Conservation (phyloP, 768 basidiomycete species). For the Pisolithus sp. region DNA sequence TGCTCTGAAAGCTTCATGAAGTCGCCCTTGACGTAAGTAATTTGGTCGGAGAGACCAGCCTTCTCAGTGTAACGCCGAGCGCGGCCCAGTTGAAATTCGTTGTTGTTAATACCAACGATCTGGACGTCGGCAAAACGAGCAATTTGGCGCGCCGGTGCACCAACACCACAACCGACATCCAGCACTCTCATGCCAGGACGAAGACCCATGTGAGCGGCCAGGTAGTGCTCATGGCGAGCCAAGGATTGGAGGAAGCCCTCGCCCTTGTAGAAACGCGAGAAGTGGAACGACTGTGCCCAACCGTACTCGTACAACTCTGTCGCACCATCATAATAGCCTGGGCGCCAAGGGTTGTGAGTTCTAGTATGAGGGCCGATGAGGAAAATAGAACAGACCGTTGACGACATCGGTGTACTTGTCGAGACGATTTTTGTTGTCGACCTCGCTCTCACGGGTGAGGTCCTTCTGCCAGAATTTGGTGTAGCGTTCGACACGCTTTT, state of each 20-base stretch:
- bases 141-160: slow-evolving; percentile 94
- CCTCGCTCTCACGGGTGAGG: slow-evolving; percentile 55
- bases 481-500: slow-evolving; percentile 75
- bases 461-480: slow-evolving; percentile 91
- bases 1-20: slow-evolving; percentile 92
- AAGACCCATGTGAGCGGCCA: slow-evolving; percentile 78
- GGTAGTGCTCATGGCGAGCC: slow-evolving; percentile 97
- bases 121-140: slow-evolving; percentile 82
- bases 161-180: slow-evolving; percentile 97
- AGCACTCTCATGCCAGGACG: slow-evolving; percentile 91
- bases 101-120: slow-evolving; percentile 90
- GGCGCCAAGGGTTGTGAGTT: not conserved
- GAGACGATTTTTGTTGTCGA: slow-evolving; percentile 66
- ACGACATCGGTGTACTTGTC: slow-evolving; percentile 89
- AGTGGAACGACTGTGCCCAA: slow-evolving; percentile 90
- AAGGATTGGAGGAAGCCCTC: slow-evolving; percentile 65
- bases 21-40: slow-evolving; percentile 86
- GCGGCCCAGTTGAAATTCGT: slow-evolving; percentile 89
- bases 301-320: slow-evolving; percentile 95
- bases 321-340: slow-evolving; percentile 95
- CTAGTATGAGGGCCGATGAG: not conserved
- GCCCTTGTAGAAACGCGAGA: slow-evolving; percentile 94
- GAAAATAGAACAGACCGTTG: slow-evolving; percentile 53
- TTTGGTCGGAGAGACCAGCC: slow-evolving; percentile 68
- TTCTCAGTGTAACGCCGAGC: slow-evolving; percentile 76